phyloP scores from a whole-genome alignment of 257 asterid genomes.

The Solanum lycopersicoides region DNA sequence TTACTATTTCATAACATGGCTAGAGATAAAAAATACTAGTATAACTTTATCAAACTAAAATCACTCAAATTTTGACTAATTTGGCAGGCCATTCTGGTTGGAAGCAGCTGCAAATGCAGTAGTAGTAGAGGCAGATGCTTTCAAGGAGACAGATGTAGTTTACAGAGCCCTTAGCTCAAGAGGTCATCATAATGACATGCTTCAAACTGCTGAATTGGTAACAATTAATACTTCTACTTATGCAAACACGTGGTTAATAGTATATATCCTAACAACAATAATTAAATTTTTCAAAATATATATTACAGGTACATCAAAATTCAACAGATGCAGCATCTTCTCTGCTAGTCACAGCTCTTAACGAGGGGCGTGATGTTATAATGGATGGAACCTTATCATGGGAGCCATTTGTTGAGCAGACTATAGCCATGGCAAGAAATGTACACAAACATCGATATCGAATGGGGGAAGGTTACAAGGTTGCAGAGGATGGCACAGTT shows the following conservation, averaged over 20 bases:
- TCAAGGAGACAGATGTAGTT: constrained; percentile 88
- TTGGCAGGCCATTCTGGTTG: constrained; percentile 72
- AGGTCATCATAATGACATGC: constrained; percentile 94
- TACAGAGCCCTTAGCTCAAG: constrained; percentile 72
- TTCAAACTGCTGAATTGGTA: constrained; percentile 83
- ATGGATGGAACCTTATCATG: constrained; percentile 97
- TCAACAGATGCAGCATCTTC: constrained; percentile 97
- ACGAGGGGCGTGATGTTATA: constrained; percentile 94
- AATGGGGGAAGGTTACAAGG: constrained; percentile 89
- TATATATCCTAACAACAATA: background rate
- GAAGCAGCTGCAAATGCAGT: constrained; percentile 72
- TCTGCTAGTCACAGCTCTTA: constrained; percentile 75
- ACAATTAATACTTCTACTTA: background rate
- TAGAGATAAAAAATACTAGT: background rate
- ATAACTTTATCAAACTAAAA: background rate
- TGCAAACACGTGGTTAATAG: background rate
- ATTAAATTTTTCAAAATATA: background rate
- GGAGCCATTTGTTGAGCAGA: constrained; percentile 94
- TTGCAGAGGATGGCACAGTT: constrained; percentile 56
- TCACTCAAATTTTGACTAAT: background rate
- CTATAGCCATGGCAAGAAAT: constrained; percentile 73
- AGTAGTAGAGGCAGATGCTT: constrained; percentile 92
- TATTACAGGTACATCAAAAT: constrained; percentile 71
- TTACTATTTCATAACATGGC: background rate
- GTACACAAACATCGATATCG: constrained; percentile 66